Evolutionary conservation across 225 moss, liverwort and hornwort species (phyloP), one percentile per base, ranked within the genome.

Genomic region (Bryoerythrophyllum caledonicum): DNA sequence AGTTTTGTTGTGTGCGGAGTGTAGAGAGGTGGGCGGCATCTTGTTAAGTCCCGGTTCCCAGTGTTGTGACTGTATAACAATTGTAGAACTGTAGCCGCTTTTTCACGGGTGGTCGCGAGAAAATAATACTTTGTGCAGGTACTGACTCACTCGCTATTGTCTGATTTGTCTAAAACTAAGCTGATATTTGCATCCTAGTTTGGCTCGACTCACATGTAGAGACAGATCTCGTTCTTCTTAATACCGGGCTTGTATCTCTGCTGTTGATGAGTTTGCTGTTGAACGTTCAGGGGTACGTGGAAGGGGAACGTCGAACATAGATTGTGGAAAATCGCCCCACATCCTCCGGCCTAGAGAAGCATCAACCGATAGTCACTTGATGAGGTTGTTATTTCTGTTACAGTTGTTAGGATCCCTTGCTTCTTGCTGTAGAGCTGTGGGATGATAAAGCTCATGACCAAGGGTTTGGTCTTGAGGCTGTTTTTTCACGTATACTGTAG

Each of bases 1-100:
- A 78, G 67, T 81, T 84, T 84, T 84, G 74, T 78, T 71, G 46
- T 71, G 58, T 74, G 58, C 44, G 58, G 44, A 43, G 23, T 58
- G 27, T 46, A 58, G 44, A 44, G 19, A 74, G 78, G 74, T 81
- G 74, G 74, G 74, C 78, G 74, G 74, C 67, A 67, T 71, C 78
- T 69, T 71, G 74, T 62, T 56, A 55, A 70, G 66, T 40, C 60
- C 74, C 48, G 37, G 51, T 79, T 51, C 40, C 49, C 12, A 67
- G 28, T 56, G 48, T 48, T 55, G 1, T 48, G 19, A 62, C n/a
- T 63, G 56, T 72, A 48, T 37, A 35, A 35, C 65, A 28, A 38
- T 54, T 51, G 69, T 80, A 60, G 71, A 51, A n/a, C 72, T 40
- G 10, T 76, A 48, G 54, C 23, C 58, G 27, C 15, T 49, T 7